Percentiles rank a stretch among this genome's conserved stretches.
Evolutionary conservation across 2,329 filamentous ascomycete species (phyloP).

Genomic region (Neonectria magnoliae): DNA sequence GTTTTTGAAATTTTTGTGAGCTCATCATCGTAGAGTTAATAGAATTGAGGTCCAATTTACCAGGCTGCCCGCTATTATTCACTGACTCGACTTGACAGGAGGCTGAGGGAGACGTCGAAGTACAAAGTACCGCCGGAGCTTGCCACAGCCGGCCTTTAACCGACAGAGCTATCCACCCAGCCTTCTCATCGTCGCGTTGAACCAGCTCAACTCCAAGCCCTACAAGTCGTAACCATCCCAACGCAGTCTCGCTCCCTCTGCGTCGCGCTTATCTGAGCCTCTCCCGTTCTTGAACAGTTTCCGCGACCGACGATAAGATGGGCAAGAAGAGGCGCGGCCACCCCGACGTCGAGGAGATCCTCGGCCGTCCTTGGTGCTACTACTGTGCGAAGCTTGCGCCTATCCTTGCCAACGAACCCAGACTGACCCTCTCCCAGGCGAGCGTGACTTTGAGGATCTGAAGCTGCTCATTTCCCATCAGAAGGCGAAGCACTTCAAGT

Average conservation of each 20-base stretch:
- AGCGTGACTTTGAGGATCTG: slow-evolving; percentile 96
- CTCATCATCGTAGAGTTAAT: too few relatives aligned
- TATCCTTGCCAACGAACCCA: slow-evolving; percentile 20
- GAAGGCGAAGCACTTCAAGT: slow-evolving; percentile 99
- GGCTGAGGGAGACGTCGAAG: neutral
- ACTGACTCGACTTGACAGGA: neutral
- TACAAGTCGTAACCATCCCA: slow-evolving; percentile 28
- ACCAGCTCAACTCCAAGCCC: slow-evolving; percentile 36
- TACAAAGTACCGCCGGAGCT: neutral
- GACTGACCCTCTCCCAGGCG: slow-evolving; percentile 60
- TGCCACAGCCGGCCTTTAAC: slow-evolving; percentile 39
- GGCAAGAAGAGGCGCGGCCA: slow-evolving; percentile 91
- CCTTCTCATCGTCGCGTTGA: slow-evolving; percentile 37
- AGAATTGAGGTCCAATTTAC: neutral
- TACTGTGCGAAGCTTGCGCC: slow-evolving; percentile 71
- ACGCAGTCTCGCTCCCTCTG: slow-evolving; percentile 28
- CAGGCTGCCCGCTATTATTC: neutral
- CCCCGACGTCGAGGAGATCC: slow-evolving; percentile 87
- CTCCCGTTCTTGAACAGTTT: neutral
- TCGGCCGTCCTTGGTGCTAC: slow-evolving; percentile 94
- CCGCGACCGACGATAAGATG: slow-evolving; percentile 58
- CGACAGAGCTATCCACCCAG: slow-evolving; percentile 40
- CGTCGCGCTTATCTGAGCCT: slow-evolving; percentile 18
- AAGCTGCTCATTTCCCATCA: slow-evolving; percentile 98
- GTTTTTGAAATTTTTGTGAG: neutral